Evolutionary conservation across 2,329 filamentous ascomycete genomes (phyloP), one percentile per base, ranked within the genome.

Genomic region (Pseudogymnoascus pannorum): DNA sequence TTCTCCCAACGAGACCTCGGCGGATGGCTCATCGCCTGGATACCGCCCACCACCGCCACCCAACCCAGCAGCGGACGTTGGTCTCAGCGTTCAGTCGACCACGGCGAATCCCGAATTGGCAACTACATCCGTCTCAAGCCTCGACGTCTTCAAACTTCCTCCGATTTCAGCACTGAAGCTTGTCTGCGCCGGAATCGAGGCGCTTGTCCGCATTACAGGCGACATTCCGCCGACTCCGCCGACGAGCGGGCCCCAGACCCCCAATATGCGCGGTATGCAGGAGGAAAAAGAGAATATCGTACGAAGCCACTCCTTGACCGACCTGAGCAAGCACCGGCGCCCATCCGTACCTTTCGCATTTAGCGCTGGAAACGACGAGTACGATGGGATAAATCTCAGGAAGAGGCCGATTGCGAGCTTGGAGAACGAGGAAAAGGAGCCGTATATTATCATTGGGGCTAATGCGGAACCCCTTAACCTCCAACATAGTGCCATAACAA

Each of bases 401-500:
- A 71, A 75, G 57, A 69, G 71, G 7, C 66, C 66, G 31, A 59
- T 65, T 31, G 68, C 63, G 38, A 68, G 66, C 60, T 64, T 65
- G 24, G 67, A 64, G 57, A 60, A 64, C 57, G 57, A 64, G 64
- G 63, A 72, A 60, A 62, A 62, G 33, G 66, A 68, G 62, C 83
- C 84, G 14, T 84, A 85, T 68, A 77, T 86, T 59, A 76, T 87
- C 51, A 80, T 87, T 61, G 84, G 86, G n/a, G 83, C 84, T 51
- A 84, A 90, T 72, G 86, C 85, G 29, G 86, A 91, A 68, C 87
- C 88, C 20, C 78, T 91, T 61, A 85, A 87, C 63, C 76, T 91
- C 33, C 92, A 97, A 72, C 89, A 94, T 71, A 87, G 86, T 64
- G 88, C 91, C 66, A 91, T 97, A 66, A 91, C 91, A 16, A 86